These are phyloP conservation scores for Dioscorea cayenensis DNA, from an alignment of 116 monocot genomes.

Conservation along the genomic window DNA sequence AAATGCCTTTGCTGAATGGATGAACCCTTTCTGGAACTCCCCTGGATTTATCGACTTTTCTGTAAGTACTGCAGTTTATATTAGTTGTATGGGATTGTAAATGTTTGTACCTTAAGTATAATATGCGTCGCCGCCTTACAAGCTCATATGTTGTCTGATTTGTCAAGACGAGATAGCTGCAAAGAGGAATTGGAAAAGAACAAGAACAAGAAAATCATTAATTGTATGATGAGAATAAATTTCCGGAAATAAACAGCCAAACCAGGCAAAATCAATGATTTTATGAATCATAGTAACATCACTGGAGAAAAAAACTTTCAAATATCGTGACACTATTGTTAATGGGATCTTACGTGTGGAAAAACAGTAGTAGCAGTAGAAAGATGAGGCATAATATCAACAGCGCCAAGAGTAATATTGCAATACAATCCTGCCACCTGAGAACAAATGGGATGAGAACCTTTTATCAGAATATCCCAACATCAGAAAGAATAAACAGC, in stretches of 20 bases:
- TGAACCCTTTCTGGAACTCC: conserved; percentile 56
- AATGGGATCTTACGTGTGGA: conserved; percentile 55
- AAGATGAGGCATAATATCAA: conserved; percentile 61
- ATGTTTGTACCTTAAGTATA: conserved; percentile 63
- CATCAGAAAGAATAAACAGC: too few species aligned
- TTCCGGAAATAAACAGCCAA: too few species aligned
- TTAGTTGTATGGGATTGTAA: background rate
- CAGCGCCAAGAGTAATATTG: conserved; percentile 29
- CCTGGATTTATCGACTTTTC: conserved; percentile 29
- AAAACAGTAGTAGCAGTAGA: conserved; percentile 65
- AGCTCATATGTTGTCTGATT: conserved; percentile 98
- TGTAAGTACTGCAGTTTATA: background rate
- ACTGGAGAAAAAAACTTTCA: too few species aligned
- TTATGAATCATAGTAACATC: too few species aligned
- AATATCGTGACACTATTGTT: background rate
- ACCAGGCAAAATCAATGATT: too few species aligned
- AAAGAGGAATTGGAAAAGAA: background rate
- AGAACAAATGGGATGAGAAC: conserved; percentile 9
- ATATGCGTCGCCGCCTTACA: conserved; percentile 66
- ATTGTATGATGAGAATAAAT: too few species aligned
- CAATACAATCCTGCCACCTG: conserved; percentile 72
- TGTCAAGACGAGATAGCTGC: conserved; percentile 83
- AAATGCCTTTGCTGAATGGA: conserved; percentile 77
- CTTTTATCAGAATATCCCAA: background rate
- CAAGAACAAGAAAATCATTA: background rate